phyloP scores from a whole-genome alignment of 768 basidiomycete species.

The Leccinum subtestaceum region DNA sequence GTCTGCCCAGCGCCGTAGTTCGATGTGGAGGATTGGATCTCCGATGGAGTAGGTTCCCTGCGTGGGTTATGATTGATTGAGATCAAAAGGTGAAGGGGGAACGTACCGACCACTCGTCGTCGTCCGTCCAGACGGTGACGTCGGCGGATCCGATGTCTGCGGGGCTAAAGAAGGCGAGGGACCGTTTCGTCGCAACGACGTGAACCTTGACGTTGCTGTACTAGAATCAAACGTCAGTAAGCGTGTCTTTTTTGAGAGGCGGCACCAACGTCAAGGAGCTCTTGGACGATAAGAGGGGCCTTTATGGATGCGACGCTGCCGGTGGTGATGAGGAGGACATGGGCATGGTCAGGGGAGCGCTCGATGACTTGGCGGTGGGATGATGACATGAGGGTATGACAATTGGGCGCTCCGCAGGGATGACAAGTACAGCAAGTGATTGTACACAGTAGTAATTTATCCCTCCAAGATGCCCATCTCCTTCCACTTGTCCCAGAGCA shows the following conservation, averaged over 20 bases:
- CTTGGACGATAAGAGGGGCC: slow-evolving; percentile 81
- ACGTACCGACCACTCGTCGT: background rate
- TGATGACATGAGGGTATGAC: slow-evolving; percentile 11
- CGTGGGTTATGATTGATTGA: background rate
- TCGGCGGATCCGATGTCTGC: slow-evolving; percentile 29
- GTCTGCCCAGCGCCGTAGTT: slow-evolving; percentile 93
- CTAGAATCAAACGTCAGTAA: slow-evolving; percentile 38
- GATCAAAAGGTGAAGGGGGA: background rate
- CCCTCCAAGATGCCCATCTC: slow-evolving; percentile 75
- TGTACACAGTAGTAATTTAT: slow-evolving; percentile 2
- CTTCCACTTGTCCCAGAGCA: slow-evolving; percentile 87
- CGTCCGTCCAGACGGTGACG: background rate
- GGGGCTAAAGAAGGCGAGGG: slow-evolving; percentile 72
- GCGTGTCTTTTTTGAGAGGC: background rate
- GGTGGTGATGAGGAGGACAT: slow-evolving; percentile 82
- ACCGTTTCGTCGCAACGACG: slow-evolving; percentile 77
- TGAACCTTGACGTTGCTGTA: slow-evolving; percentile 73
- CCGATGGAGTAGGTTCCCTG: slow-evolving; percentile 75
- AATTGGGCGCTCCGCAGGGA: background rate
- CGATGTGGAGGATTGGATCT: slow-evolving; percentile 94
- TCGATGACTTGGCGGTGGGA: slow-evolving; percentile 25
- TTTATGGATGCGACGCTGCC: slow-evolving; percentile 98
- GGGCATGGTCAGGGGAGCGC: slow-evolving; percentile 30
- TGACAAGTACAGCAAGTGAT: slow-evolving; percentile 3
- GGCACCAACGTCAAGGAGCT: slow-evolving; percentile 54